Evolutionary conservation across 768 basidiomycete genomes (phyloP), one percentile per base, ranked within the genome.

Genomic region (Boletus rubroflammeus): DNA sequence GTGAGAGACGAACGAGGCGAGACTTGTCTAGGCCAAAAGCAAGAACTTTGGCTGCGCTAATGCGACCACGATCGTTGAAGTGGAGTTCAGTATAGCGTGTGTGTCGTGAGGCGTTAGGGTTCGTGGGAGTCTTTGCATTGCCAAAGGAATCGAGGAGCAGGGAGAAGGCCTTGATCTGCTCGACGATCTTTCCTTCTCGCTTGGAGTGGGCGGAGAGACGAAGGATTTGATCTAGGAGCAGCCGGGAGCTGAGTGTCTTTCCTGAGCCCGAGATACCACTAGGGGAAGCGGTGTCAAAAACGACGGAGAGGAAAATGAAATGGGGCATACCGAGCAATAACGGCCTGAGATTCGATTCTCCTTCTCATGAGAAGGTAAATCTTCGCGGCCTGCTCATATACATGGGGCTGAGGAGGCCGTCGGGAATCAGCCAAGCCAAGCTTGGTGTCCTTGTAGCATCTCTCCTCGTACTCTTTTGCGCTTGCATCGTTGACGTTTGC

Each of bases 261-360:
- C 85, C 85, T 5, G 85, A 82, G 32, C 81, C 84, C 14, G 84
- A 83, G 56, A 84, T 75, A 19, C 85, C 85, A 53, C 85, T 86
- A 50, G 48, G 36, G 44, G 40, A 21, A 21, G 35, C 7, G 23
- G 52, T 28, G 53, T 63, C 43, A 67, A 54, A 59, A 58, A 40
- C 32, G 48, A 25, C 3, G 54, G 31, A 46, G 56, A 40, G n/a
- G 52, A 50, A 50, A 32, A 35, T 39, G 47, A 47, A 35, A 47
- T 47, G 52, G 48, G 48, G 36, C 62, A 28, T 55, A 85, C 84
- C 81, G 75, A 65, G 81, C 81, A 26, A 85, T 58, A 28, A 86
- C 67, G 17, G 75, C 76, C 63, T 86, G 85, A 3, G 78, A 75
- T 69, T 84, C 76, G 26, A 67, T 66, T 43, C 75, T 73, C 62